Conservation (phyloP, 1,139 yeast species). For the Petasospora rhodanensis region DNA sequence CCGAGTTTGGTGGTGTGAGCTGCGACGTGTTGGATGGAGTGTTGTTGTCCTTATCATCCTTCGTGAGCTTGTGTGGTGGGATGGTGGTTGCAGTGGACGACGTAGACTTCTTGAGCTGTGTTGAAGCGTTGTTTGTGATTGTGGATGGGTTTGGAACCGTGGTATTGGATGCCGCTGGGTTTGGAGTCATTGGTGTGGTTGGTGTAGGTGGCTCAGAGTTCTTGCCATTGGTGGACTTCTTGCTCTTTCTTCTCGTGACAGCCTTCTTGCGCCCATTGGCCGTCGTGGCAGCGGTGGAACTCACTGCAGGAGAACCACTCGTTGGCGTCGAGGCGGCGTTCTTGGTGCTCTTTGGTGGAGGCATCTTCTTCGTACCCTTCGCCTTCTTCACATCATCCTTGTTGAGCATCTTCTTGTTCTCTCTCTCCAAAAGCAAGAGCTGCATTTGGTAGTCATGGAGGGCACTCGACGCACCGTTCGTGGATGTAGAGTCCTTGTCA, state of each 20-base stretch:
- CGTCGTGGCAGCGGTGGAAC: conserved; percentile 17
- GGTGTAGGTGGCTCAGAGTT: conserved; percentile 30
- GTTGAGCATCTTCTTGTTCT: conserved; percentile 57
- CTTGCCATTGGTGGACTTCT: conserved; percentile 14
- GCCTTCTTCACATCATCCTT: conserved; percentile 12
- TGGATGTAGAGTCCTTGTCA: conserved; percentile 3
- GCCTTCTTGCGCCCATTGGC: conserved; percentile 23
- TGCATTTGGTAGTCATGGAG: conserved; percentile 76
- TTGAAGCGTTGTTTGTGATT: too few species aligned
- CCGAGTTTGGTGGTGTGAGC: conserved; percentile 27
- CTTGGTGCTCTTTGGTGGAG: conserved; percentile 22
- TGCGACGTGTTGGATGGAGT: conserved; percentile 24
- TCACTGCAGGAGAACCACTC: conserved; percentile 19
- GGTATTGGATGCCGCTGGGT: conserved; percentile 9
- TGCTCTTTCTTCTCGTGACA: conserved; percentile 29
- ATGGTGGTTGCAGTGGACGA: conserved; percentile 2
- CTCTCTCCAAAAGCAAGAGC: conserved; percentile 64
- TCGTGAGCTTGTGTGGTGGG: conserved; percentile 8
- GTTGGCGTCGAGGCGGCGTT: conserved; percentile 21
- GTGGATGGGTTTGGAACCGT: not conserved
- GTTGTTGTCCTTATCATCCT: conserved; percentile 13
- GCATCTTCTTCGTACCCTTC: conserved; percentile 15
- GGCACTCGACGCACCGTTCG: conserved; percentile 28
- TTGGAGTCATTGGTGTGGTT: conserved; percentile 28
- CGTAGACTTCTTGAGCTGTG: too few species aligned